phyloP scores from a whole-genome alignment of 331 rosid species.

The Pyracantha coccinea region DNA sequence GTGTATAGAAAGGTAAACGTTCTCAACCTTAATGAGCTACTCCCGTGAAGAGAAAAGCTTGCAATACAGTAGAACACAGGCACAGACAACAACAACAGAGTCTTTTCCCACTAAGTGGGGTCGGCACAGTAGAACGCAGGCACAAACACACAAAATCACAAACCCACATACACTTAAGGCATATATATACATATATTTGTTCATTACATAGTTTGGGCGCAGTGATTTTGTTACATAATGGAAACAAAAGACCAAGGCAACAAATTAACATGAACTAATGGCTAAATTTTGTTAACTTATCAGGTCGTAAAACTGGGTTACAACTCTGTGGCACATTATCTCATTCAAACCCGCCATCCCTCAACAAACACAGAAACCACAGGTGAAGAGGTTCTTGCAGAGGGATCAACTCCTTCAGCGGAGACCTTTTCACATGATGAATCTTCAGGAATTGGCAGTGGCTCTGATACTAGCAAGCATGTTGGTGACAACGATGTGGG shows the following conservation, averaged over 20 bases:
- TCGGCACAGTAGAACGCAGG: background rate
- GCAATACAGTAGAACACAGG: no score
- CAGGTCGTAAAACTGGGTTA: slow-evolving; percentile 56
- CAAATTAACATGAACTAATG: slow-evolving; percentile 3
- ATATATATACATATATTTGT: background rate
- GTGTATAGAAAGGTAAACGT: slow-evolving; percentile 44
- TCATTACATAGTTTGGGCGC: background rate
- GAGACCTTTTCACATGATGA: background rate
- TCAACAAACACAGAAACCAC: slow-evolving; percentile 15
- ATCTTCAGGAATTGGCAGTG: background rate
- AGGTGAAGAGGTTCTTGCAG: slow-evolving; percentile 20
- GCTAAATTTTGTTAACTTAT: slow-evolving; percentile 1
- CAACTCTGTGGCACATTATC: slow-evolving; percentile 87
- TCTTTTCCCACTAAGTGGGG: no score
- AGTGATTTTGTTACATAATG: background rate
- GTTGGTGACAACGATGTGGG: background rate
- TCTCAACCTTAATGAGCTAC: background rate
- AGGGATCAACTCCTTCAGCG: slow-evolving; percentile 3
- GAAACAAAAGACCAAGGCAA: background rate
- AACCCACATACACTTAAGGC: background rate
- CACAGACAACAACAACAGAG: background rate
- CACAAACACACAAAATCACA: no score
- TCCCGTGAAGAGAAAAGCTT: no score
- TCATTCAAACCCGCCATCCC: slow-evolving; percentile 40
- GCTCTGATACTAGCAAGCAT: background rate